These are phyloP conservation scores for Ophiostoma populinum DNA, from an alignment of 2,329 filamentous ascomycete species.

Conservation along the genomic window DNA sequence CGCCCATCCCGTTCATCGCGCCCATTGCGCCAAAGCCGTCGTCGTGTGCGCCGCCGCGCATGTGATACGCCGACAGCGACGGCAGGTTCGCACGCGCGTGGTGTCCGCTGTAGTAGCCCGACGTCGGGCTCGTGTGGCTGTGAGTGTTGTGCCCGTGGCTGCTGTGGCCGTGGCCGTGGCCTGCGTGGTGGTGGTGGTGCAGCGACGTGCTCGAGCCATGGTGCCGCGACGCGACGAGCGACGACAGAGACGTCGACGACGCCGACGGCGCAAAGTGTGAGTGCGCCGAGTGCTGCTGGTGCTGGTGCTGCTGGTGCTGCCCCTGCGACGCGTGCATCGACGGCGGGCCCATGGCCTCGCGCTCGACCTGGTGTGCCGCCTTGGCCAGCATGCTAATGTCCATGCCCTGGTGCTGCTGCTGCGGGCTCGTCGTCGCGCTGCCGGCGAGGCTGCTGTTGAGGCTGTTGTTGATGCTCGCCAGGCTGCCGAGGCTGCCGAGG, in stretches of 20 bases:
- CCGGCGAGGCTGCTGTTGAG: constrained; percentile 3
- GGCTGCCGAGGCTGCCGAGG: not conserved
- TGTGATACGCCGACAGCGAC: constrained; percentile 75
- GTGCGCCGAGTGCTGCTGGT: no score
- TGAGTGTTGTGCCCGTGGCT: constrained; percentile 1
- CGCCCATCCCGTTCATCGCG: constrained; percentile 2
- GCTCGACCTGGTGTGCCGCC: constrained; percentile 43
- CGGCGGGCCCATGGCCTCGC: constrained; percentile 29
- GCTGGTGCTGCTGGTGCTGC: no score
- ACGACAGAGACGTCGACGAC: constrained; percentile 23
- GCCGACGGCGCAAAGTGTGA: no score
- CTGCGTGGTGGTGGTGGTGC: constrained; percentile 12
- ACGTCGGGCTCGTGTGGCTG: constrained; percentile 10
- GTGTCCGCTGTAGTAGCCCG: constrained; percentile 30
- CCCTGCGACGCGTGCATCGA: no score
- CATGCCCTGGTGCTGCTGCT: constrained; percentile 15
- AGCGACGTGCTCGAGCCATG: constrained; percentile 24
- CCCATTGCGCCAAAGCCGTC: constrained; percentile 22
- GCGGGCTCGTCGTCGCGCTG: constrained; percentile 4
- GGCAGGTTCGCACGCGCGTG: constrained; percentile 45
- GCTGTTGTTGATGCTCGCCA: not conserved
- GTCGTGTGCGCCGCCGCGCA: constrained; percentile 75
- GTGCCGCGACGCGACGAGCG: constrained; percentile 22
- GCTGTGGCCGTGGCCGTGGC: constrained; percentile 3
- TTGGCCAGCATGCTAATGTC: constrained; percentile 45